phyloP scores from a whole-genome alignment of 2,329 filamentous ascomycete species.

The Ascochyta rabiei region DNA sequence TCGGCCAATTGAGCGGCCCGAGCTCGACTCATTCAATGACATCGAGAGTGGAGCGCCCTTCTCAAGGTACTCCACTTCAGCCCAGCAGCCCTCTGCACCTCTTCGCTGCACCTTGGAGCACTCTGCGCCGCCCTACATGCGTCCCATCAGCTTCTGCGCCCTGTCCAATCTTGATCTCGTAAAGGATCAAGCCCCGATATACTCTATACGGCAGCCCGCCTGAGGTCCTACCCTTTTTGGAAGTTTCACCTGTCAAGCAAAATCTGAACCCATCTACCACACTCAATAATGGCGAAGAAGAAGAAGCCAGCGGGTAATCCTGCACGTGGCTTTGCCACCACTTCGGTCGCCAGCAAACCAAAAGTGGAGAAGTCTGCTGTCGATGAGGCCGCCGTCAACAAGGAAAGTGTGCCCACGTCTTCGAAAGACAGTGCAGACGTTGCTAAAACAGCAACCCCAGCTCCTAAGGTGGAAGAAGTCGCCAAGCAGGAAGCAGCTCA shows the following conservation, averaged over 20 bases:
- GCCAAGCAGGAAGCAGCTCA: constrained; percentile 52
- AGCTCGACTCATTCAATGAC: constrained; percentile 25
- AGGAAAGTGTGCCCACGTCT: constrained; percentile 11
- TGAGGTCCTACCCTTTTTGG: constrained; percentile 23
- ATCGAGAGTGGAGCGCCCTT: constrained; percentile 29
- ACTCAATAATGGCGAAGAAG: constrained; percentile 78
- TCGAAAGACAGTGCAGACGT: constrained; percentile 23
- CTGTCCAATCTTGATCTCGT: constrained; percentile 43
- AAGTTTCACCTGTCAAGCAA: constrained; percentile 15
- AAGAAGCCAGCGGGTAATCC: constrained; percentile 89
- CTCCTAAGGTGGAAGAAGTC: constrained; percentile 20
- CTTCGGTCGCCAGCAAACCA: constrained; percentile 83
- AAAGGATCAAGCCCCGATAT: constrained; percentile 45
- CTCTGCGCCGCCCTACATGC: constrained; percentile 42
- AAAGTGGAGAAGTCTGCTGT: constrained; percentile 54
- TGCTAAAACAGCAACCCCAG: constrained; percentile 12
- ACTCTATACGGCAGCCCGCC: constrained; percentile 40
- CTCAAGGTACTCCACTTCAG: constrained; percentile 18
- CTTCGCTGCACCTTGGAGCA: constrained; percentile 15
- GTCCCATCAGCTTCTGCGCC: constrained; percentile 30
- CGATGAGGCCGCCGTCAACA: constrained; percentile 22
- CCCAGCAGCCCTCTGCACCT: constrained; percentile 20
- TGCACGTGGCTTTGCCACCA: constrained; percentile 90
- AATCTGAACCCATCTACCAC: constrained; percentile 6
- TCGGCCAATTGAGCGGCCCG: constrained; percentile 15